A percentile compares a stretch with the other conserved stretches of the same genome.
These are phyloP conservation scores for Mucor plumbeus DNA, from an alignment of 371 early-diverging fungal genomes.

Conservation along the genomic window DNA sequence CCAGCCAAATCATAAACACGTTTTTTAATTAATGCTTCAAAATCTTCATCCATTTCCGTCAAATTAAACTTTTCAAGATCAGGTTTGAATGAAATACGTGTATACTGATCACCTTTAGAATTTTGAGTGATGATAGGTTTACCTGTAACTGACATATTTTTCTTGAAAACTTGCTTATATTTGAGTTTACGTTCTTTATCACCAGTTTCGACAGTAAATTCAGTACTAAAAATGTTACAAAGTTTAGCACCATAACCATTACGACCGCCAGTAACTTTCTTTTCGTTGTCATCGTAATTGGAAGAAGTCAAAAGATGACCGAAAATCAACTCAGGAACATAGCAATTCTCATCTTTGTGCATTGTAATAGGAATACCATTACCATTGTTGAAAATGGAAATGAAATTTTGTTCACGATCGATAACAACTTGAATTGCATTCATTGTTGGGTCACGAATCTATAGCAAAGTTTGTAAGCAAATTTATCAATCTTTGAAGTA, in stretches of 20 bases:
- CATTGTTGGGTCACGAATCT: slow-evolving; percentile 96
- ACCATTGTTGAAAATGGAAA: slow-evolving; percentile 98
- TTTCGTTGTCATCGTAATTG: slow-evolving; percentile 98
- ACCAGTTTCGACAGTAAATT: slow-evolving; percentile 98
- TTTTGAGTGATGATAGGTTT: slow-evolving; percentile 78
- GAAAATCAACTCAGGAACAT: slow-evolving; percentile 99
- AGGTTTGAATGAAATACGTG: slow-evolving; percentile 96
- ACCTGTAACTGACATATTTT: slow-evolving; percentile 87
- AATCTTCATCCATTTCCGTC: slow-evolving; percentile 88
- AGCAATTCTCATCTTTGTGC: slow-evolving; percentile 93
- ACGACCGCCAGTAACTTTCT: slow-evolving; percentile 99
- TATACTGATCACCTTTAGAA: slow-evolving; percentile 75
- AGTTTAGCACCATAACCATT: slow-evolving; percentile 99
- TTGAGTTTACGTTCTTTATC: slow-evolving; percentile 77
- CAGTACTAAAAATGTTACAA: slow-evolving; percentile 98
- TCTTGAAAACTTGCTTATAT: slow-evolving; percentile 85
- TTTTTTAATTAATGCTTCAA: slow-evolving; percentile 90
- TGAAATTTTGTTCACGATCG: slow-evolving; percentile 78
- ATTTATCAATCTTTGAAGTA: not conserved
- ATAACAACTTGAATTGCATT: slow-evolving; percentile 92
- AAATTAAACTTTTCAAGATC: slow-evolving; percentile 96
- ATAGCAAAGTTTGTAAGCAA: slow-evolving; percentile 1
- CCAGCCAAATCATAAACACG: slow-evolving; percentile 99
- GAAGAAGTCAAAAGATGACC: slow-evolving; percentile 98
- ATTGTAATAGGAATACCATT: slow-evolving; percentile 97